phyloP scores from a whole-genome alignment of 495 filamentous ascomycete genomes.

The Podospora anserina region DNA sequence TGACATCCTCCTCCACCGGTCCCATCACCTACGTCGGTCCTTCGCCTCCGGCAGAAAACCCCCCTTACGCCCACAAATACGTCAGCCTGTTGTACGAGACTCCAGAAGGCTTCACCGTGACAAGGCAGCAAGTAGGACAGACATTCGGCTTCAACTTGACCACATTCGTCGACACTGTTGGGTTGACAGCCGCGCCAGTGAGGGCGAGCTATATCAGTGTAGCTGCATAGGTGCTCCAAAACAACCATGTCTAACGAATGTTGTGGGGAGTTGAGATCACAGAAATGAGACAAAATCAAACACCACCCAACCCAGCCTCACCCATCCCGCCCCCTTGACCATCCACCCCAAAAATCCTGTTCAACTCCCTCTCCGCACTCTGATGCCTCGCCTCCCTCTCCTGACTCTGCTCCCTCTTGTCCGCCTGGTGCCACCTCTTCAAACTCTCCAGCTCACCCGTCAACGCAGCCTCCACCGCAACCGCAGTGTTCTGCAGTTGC shows the following conservation, averaged over 20 bases:
- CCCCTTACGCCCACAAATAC: constrained; percentile 46
- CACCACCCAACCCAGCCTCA: too few species aligned
- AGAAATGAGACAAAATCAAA: too few species aligned
- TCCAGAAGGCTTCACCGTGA: constrained; percentile 29
- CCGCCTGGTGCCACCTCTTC: background rate
- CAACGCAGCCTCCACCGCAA: background rate
- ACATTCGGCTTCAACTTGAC: constrained; percentile 42
- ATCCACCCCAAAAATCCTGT: background rate
- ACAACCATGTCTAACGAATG: too few species aligned
- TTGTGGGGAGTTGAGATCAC: too few species aligned
- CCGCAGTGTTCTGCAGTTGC: too few species aligned
- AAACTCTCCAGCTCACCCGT: background rate
- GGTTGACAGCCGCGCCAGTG: constrained; percentile 34
- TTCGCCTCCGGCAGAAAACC: constrained; percentile 43
- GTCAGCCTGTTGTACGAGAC: constrained; percentile 42
- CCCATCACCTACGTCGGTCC: constrained; percentile 44
- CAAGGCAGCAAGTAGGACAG: constrained; percentile 30
- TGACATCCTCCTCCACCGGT: constrained; percentile 37
- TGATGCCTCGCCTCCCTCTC: background rate
- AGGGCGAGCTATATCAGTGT: constrained; percentile 41
- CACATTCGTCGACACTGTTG: constrained; percentile 39
- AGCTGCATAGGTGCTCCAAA: background rate
- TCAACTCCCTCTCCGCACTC: background rate
- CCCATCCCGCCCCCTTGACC: background rate
- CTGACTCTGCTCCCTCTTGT: background rate